Evolutionary conservation across 441 rosid genomes (phyloP), one percentile per base, ranked within the genome.

Genomic region (Syzygium syzygioides): DNA sequence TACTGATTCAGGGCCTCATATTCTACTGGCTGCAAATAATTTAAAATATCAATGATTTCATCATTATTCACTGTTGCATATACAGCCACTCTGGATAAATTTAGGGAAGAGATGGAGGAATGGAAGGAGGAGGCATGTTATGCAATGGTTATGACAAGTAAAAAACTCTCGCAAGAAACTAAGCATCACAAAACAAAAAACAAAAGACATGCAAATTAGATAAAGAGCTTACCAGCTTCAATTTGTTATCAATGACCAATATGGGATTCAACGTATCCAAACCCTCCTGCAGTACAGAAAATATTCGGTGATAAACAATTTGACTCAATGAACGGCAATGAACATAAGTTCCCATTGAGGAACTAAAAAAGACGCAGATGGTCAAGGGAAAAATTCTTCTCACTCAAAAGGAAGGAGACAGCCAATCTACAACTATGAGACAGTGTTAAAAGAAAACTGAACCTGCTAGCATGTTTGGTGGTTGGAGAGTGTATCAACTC

Each of bases 241-340:
- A 79, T 68, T 92, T 95, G 90, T 90, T 89, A 86, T 92, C 96
- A 5, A 94, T 94, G 30, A 91, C 79, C 92, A 95, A 87, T 59
- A 93, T 23, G 23, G 96, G 97, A 59, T 92, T 93, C 88, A 90
- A 85, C 4, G 96, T 94, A 86, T 94, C 94, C 88, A 94, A 91
- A 85, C 95, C 96, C n/a, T n/a, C n/a, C 97, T 95, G 90, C 87
- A 90, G 64, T 68, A 71, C 85, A 91, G 53, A 87, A 86, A 86
- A 9, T 59, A 32, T 55, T 20, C 0, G 11, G 9, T 55, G 6
- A 54, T 87, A 19, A 87, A 48, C 28, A 87, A 34, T 52, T 15
- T 23, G 28, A 76, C 83, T 41, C 18, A 0, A 53, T 11, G 60
- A 87, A 11, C 4, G 4, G 25, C 55, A n/a, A 76, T 54, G 13